Conservation (phyloP, 768 basidiomycete genomes). For the Amanita pallidorosea region DNA sequence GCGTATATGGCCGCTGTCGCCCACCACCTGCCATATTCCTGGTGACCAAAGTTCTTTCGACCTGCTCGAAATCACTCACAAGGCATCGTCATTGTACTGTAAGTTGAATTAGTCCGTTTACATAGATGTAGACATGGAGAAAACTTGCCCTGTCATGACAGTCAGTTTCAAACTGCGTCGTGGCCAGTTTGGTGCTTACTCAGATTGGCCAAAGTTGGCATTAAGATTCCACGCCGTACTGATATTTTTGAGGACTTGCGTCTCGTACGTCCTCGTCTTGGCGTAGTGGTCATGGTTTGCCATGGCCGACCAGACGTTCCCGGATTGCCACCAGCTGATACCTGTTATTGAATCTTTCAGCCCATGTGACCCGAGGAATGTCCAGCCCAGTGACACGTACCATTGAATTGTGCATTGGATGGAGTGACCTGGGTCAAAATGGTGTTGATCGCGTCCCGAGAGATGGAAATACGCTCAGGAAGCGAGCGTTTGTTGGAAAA, state of each 20-base stretch:
- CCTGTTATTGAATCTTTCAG: constrained; percentile 17
- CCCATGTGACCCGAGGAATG: background rate
- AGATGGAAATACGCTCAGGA: constrained; percentile 28
- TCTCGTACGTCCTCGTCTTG: constrained; percentile 25
- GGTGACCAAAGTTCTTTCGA: constrained; percentile 8
- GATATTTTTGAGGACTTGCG: constrained; percentile 17
- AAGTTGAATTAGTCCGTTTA: background rate
- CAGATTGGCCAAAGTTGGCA: background rate
- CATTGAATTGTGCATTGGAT: constrained; percentile 31
- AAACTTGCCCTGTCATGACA: background rate
- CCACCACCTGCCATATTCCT: constrained; percentile 34
- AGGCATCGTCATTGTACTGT: background rate
- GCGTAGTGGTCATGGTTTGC: constrained; percentile 35
- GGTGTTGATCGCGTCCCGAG: constrained; percentile 30
- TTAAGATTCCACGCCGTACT: background rate
- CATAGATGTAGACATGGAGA: no score
- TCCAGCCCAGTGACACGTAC: constrained; percentile 10
- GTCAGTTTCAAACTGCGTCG: no score
- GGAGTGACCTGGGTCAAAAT: constrained; percentile 27
- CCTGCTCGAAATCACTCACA: constrained; percentile 11
- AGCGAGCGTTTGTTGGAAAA: constrained; percentile 15
- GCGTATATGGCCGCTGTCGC: constrained; percentile 40
- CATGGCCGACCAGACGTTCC: constrained; percentile 39
- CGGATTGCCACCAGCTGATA: constrained; percentile 43
- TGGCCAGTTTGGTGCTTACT: background rate